Evolutionary conservation across 441 rosid species (phyloP).

Genomic region (Croton setiger): DNA sequence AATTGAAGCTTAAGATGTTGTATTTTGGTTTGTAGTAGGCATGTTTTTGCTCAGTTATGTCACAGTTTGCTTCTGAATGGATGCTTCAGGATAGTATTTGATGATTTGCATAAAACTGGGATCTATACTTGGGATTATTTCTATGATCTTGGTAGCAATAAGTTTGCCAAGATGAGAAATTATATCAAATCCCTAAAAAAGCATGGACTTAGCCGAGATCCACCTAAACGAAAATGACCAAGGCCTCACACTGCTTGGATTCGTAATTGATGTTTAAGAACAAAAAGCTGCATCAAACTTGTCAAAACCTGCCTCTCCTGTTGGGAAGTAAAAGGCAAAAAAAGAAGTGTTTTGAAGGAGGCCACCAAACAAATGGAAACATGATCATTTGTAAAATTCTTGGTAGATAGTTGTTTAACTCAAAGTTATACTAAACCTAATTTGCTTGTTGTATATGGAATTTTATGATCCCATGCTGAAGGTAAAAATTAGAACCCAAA

Average conservation of each 20-base stretch:
- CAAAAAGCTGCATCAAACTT: background rate
- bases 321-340: background rate
- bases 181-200: conserved; percentile 71
- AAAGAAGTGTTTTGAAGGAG: background rate
- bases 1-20: conserved; percentile 17
- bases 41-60: background rate
- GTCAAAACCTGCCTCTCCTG: background rate
- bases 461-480: background rate
- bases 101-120: conserved; percentile 92
- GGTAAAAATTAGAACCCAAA: background rate
- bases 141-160: conserved; percentile 74
- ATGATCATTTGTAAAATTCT: background rate
- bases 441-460: background rate
- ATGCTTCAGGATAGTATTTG: conserved; percentile 67
- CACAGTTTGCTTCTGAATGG: conserved; percentile 6
- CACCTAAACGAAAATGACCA: conserved; percentile 48
- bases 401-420: background rate
- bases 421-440: background rate
- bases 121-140: conserved; percentile 90
- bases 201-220: conserved; percentile 90
- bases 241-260: background rate
- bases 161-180: conserved; percentile 70
- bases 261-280: background rate
- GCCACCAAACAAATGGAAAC: conserved; percentile 3
- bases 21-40: background rate